Base-by-base conservation (phyloP, 768 basidiomycete genomes). In the Cyclocybe cylindracea region DNA sequence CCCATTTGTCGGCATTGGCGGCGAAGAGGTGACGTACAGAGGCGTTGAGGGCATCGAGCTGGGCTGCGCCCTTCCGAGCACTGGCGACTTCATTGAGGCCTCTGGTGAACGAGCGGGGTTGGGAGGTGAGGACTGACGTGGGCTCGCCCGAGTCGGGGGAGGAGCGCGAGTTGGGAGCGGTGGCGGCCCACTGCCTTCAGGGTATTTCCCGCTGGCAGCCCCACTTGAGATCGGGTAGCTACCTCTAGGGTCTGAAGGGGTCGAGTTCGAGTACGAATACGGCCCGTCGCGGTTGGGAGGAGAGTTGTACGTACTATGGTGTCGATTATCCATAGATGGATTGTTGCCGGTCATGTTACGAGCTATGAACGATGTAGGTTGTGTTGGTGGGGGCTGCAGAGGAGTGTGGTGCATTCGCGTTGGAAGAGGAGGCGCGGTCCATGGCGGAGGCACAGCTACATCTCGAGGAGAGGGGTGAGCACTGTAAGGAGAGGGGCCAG, bases 211-310 rank as follows among this genome's bases (percentile, higher is more conserved):
- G 24, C 3, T 16, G 16, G 16, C 16, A 16, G 16, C 10, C 10
- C 50, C 53, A 10, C 49, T 48, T 33, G 45, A 46, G 44, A 40
- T 51, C 29, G 29, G 18, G 46, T 51, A 52, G 0, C 40, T 31
- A 19, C 46, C 42, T n/a, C 50, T 43, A 46, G 50, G 37, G 32
- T 48, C 46, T 29, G 44, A 39, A 19, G 35, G 33, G 3, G 11
- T 38, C 37, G 37, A 11, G 37, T 16, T 38, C 37, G 37, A 11
- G 14, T 53, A 51, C 18, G 50, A 18, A 36, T 51, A 51, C 10
- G 47, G 8, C 1, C 50, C 18, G 29, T 34, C 39, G 24, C 46
- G 14, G 13, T 7, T 19, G 5, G 50, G 42, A 32, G 41, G 50
- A 24, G 11, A 11, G 16, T 40, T 48, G 32, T 56, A 56, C n/a